These are phyloP conservation scores for Leptographium radiaticola DNA, from an alignment of 2,329 filamentous ascomycete species.

Conservation along the genomic window DNA sequence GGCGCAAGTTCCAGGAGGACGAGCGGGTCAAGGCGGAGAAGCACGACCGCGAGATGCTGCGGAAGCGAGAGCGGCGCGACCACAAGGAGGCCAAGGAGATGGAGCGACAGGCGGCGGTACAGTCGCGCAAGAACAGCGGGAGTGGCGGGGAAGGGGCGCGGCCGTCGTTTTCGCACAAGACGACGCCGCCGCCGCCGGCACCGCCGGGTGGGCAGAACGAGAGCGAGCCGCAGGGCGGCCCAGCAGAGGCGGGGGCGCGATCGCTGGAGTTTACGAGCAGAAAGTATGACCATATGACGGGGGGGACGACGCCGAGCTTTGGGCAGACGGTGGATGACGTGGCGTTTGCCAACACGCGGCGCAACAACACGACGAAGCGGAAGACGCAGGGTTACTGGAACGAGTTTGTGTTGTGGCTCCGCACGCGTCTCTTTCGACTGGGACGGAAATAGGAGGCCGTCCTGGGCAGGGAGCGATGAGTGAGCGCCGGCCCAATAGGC, in stretches of 20 bases:
- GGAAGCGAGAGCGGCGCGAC: constrained; percentile 44
- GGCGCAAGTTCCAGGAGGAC: constrained; percentile 49
- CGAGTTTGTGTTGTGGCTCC: constrained; percentile 49
- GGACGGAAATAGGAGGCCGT: constrained; percentile 7
- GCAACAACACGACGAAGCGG: constrained; percentile 38
- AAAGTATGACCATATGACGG: constrained; percentile 31
- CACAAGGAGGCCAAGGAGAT: constrained; percentile 39
- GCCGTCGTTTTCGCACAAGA: constrained; percentile 13
- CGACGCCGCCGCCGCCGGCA: constrained; percentile 11
- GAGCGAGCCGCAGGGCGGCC: constrained; percentile 7
- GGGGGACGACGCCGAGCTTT: constrained; percentile 18
- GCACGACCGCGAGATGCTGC: constrained; percentile 44
- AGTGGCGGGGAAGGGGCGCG: constrained; percentile 12
- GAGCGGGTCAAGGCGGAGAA: constrained; percentile 50
- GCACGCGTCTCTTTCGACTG: constrained; percentile 35
- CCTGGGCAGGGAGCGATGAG: not conserved
- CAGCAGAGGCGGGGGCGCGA: constrained; percentile 16
- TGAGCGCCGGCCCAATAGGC: not conserved
- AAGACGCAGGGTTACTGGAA: constrained; percentile 51
- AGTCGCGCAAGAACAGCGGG: constrained; percentile 24
- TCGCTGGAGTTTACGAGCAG: constrained; percentile 27
- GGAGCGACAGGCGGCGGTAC: constrained; percentile 30
- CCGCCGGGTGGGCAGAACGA: constrained; percentile 6
- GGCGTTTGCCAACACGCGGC: constrained; percentile 28
- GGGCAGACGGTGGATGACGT: constrained; percentile 27